These are phyloP conservation scores for Penicillium corylophilum DNA, from an alignment of 2,329 filamentous ascomycete genomes.

Conservation along the genomic window DNA sequence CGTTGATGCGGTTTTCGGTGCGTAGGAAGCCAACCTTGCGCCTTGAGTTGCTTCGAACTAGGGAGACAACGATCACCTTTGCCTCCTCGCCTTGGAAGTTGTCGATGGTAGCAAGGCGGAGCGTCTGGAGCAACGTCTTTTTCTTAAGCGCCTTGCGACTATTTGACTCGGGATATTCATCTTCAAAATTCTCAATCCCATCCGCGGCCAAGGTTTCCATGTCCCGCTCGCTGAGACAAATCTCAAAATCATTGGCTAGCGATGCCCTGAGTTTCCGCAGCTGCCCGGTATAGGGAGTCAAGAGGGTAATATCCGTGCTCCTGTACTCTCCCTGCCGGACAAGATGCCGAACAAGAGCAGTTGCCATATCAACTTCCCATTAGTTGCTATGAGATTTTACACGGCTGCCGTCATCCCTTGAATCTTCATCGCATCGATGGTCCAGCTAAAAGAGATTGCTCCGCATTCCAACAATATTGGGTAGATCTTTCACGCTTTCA, in stretches of 20 bases:
- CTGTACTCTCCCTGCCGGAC: slow-evolving; percentile 22
- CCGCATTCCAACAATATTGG: slow-evolving; percentile 12
- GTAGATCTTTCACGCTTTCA: not conserved
- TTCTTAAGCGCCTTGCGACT: not conserved
- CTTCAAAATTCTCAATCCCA: not conserved
- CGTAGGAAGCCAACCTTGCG: slow-evolving; percentile 60
- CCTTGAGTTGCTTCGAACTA: slow-evolving; percentile 63
- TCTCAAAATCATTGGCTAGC: slow-evolving; percentile 2
- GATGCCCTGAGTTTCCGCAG: slow-evolving; percentile 13
- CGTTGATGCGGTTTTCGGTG: slow-evolving; percentile 63
- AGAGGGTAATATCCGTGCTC: slow-evolving; percentile 20
- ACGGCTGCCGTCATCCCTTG: slow-evolving; percentile 2
- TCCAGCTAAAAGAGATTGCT: slow-evolving; percentile 25
- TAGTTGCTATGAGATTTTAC: slow-evolving; percentile 17
- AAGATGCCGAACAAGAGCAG: slow-evolving; percentile 21
- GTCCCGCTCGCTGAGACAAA: slow-evolving; percentile 9
- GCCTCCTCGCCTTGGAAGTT: slow-evolving; percentile 73
- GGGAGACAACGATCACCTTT: slow-evolving; percentile 63
- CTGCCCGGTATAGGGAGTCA: slow-evolving; percentile 22
- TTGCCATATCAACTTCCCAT: slow-evolving; percentile 22
- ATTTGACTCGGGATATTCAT: not conserved
- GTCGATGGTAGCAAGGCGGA: slow-evolving; percentile 58
- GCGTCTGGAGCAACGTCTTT: slow-evolving; percentile 11
- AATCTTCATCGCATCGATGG: slow-evolving; percentile 13
- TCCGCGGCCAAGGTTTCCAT: slow-evolving; percentile 4